Percentiles rank a stretch among this genome's conserved stretches.
Conservation (phyloP, 2,329 filamentous ascomycete species). For the Sporothrix euskadiensis region DNA sequence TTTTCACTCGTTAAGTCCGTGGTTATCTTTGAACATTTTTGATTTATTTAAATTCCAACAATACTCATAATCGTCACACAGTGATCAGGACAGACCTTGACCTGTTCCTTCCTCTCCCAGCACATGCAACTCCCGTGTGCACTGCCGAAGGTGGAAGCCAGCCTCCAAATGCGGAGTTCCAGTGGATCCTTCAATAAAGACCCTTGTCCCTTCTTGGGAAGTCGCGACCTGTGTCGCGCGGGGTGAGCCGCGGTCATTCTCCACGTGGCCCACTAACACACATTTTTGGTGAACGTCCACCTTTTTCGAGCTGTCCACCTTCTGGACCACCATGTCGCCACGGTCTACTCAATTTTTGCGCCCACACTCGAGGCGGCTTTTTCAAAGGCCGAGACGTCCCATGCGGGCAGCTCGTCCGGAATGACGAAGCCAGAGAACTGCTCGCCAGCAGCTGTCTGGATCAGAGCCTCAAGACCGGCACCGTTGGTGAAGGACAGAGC, state of each 20-base stretch:
- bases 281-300: not conserved
- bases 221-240: not conserved
- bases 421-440: not conserved
- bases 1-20: not conserved
- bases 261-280: conserved; percentile 1
- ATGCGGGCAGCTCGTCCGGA: not conserved
- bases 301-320: not conserved
- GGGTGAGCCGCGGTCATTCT: not conserved
- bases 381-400: not conserved
- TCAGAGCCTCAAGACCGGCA: not conserved
- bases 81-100: not conserved
- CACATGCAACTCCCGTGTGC: not conserved
- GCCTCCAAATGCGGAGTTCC: not conserved
- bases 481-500: conserved; percentile 16
- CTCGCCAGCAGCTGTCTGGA: not conserved
- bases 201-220: too few species aligned
- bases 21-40: not conserved
- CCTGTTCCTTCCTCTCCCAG: too few species aligned
- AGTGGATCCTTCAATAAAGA: not conserved
- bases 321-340: not conserved
- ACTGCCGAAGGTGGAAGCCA: not conserved
- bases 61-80: not conserved
- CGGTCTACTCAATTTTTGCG: not conserved
- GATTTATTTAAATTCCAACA: not conserved
- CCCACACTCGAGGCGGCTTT: not conserved